Evolutionary conservation across 495 filamentous ascomycete genomes (phyloP).

Genomic region (Penicillium manginii): DNA sequence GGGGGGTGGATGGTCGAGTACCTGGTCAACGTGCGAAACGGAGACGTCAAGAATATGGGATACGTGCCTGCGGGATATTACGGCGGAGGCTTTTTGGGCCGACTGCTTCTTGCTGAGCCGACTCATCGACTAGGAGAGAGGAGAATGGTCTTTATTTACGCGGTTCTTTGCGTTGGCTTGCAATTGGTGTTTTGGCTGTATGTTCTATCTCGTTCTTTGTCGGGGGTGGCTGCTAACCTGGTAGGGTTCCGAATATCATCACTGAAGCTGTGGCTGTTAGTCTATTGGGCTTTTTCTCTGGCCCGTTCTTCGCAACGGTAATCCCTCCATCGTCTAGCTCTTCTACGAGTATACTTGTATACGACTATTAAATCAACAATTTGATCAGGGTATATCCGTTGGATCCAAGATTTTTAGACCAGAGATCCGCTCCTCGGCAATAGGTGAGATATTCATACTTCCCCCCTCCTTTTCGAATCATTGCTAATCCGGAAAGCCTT

Average conservation of each 20-base stretch:
- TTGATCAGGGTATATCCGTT: slow-evolving; percentile 32
- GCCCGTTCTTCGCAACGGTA: slow-evolving; percentile 41
- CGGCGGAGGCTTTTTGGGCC: slow-evolving; percentile 32
- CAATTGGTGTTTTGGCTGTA: slow-evolving; percentile 41
- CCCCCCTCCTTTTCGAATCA: neutral
- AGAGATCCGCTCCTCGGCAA: slow-evolving; percentile 32
- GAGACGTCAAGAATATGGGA: slow-evolving; percentile 36
- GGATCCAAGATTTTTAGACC: slow-evolving; percentile 33
- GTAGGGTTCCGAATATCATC: slow-evolving; percentile 37
- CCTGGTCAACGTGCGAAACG: slow-evolving; percentile 33
- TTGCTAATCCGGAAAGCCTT: slow-evolving; percentile 16
- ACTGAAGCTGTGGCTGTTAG: slow-evolving; percentile 39
- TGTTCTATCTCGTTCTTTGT: slow-evolving; percentile 1
- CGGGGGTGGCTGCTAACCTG: neutral
- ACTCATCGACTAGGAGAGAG: slow-evolving; percentile 36
- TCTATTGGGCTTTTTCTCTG: slow-evolving; percentile 34
- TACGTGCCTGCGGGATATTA: slow-evolving; percentile 36
- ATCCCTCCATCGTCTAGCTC: neutral
- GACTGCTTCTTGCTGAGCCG: slow-evolving; percentile 32
- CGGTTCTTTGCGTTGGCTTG: slow-evolving; percentile 32
- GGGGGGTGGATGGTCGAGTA: slow-evolving; percentile 43
- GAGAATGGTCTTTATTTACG: slow-evolving; percentile 35
- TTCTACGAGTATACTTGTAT: neutral
- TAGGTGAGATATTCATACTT: slow-evolving; percentile 13
- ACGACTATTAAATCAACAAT: neutral